Conservation (phyloP, 2,329 filamentous ascomycete species). For the Phyllosticta citrichinensis region DNA sequence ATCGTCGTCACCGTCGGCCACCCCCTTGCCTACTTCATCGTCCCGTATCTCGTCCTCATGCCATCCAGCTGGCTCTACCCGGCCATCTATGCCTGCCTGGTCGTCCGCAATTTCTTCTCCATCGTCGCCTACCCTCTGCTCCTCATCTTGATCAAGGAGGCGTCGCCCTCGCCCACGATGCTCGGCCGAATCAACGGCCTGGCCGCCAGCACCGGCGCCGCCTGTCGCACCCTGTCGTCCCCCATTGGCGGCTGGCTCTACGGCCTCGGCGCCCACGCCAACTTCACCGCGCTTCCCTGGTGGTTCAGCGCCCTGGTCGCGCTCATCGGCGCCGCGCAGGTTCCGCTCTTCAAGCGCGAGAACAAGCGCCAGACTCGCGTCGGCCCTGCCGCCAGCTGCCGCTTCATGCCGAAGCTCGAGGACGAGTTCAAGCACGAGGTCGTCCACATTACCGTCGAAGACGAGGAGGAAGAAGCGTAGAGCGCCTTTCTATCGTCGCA, state of each 20-base stretch:
- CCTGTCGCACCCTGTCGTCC: conserved; percentile 58
- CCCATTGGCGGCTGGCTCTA: conserved; percentile 60
- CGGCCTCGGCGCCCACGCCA: conserved; percentile 46
- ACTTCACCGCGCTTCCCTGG: conserved; percentile 53
- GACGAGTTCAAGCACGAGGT: conserved; percentile 12
- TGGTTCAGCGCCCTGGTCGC: conserved; percentile 50
- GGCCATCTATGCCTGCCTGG: conserved; percentile 56
- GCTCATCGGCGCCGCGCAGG: conserved; percentile 44
- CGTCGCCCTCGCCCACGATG: conserved; percentile 50
- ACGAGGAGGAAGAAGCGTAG: not conserved
- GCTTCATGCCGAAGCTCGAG: conserved; percentile 18
- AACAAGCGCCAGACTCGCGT: conserved; percentile 33
- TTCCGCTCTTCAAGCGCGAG: conserved; percentile 45
- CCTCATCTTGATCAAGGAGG: conserved; percentile 63
- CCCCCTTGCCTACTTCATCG: conserved; percentile 57
- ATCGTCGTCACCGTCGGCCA: conserved; percentile 55
- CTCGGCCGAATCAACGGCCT: conserved; percentile 64
- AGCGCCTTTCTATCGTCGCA: too few relatives aligned
- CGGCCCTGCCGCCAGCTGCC: conserved; percentile 19
- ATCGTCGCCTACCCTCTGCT: conserved; percentile 60
- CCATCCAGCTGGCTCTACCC: conserved; percentile 44
- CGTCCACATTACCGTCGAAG: conserved; percentile 15
- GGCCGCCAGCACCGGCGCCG: conserved; percentile 61
- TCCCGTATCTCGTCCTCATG: conserved; percentile 56
- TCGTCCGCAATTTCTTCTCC: conserved; percentile 56